Evolutionary conservation across 75 land plant genomes (phyloP).

Genomic region (Pinus taeda): DNA sequence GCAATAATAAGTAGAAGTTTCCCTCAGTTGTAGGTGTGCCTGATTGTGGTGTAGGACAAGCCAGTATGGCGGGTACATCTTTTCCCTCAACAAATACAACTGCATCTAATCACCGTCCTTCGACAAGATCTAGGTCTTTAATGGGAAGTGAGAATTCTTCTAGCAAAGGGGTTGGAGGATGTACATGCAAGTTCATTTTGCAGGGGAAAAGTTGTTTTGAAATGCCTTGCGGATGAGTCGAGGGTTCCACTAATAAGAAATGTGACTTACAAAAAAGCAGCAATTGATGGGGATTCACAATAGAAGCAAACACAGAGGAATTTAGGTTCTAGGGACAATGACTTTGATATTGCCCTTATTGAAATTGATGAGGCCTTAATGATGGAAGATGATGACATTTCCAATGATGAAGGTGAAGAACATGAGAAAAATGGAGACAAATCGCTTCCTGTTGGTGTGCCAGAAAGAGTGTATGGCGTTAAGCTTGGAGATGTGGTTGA

Average conservation of each 20-base stretch:
- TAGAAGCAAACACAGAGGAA: conserved; percentile 48
- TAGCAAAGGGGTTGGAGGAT: conserved; percentile 31
- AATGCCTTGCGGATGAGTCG: conserved; percentile 46
- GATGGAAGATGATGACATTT: conserved; percentile 11
- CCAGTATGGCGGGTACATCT: conserved; percentile 17
- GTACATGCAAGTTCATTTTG: conserved; percentile 45
- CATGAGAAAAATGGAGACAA: not conserved
- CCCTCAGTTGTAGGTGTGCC: no score
- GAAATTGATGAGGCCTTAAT: conserved; percentile 11
- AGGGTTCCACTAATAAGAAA: conserved; percentile 91
- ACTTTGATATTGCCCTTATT: conserved; percentile 6
- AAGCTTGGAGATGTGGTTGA: conserved; percentile 12
- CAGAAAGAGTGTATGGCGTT: conserved; percentile 8
- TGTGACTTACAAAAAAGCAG: conserved; percentile 80
- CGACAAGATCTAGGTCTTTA: conserved; percentile 80
- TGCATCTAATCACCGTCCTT: conserved; percentile 57
- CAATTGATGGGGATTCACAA: conserved; percentile 57
- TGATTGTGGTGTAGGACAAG: conserved; percentile 18
- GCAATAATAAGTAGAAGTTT: not conserved
- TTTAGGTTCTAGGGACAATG: conserved; percentile 53
- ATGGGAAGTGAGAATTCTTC: conserved; percentile 45
- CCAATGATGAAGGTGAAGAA: conserved; percentile 14
- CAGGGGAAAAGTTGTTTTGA: conserved; percentile 74
- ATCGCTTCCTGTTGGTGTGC: not conserved
- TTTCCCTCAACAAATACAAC: conserved; percentile 39